Base-by-base conservation (phyloP, 345 rosid species). In the Zanthoxylum bungeanum region DNA sequence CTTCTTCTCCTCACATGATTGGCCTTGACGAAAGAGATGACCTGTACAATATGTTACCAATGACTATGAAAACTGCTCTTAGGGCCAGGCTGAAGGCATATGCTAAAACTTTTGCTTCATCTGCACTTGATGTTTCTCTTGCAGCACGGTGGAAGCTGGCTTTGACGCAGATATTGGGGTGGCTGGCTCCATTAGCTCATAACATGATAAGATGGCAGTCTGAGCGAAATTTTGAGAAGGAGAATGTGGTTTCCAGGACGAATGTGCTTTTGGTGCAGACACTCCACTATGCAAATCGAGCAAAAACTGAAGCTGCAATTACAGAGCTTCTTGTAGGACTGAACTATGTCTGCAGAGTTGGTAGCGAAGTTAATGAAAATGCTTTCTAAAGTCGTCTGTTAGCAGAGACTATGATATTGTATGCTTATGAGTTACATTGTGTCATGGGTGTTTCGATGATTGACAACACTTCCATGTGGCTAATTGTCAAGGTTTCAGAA, bases 131-230 rank as follows among this genome's bases (percentile, higher is more conserved):
- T 73, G 78, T 83, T 52, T 79, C 89, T 62, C 78, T 81, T 56
- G 84, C 71, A 14, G 77, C 69, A 42, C 78, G 80, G 46, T 89
- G 93, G 93, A 79, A 64, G 31, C 52, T 57, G 56, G 83, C 77
- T 36, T 19, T 87, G 39, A 68, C 7, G 4, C 73, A 52, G 74
- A 84, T 85, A 67, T 70, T 87, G 66, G 84, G 84, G 2, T 89
- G 94, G 94, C 60, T 87, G 75, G 70, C 81, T 72, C 91, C 90
- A 7, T 77, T 89, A 42, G 95, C 89, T 40, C 92, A 80, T 75
- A 79, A 83, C 74, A 87, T 57, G 47, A 73, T 83, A 27, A 81
- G 79, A 77, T 89, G 90, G 90, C 90, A 85, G 60, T 83, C 89
- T 0, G 90, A 83, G 60, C 83, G 73, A 17, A 84, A 77, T 59